Percentiles rank a stretch among this genome's conserved stretches.
These are phyloP conservation scores for Kitagawia praeruptora DNA, from an alignment of 129 eudicot species.

Conservation along the genomic window DNA sequence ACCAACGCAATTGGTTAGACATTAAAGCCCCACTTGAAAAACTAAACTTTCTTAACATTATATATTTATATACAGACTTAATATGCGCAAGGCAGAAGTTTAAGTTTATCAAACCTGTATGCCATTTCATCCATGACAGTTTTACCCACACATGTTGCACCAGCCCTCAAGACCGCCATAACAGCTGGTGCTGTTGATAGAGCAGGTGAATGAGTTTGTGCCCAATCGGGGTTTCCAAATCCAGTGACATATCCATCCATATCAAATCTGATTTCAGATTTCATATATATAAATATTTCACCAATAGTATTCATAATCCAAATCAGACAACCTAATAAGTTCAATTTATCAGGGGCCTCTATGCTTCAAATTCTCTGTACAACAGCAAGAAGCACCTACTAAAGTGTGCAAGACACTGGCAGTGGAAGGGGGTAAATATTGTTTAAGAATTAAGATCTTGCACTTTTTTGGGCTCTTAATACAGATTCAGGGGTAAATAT, in stretches of 20 bases:
- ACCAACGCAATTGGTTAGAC: not conserved
- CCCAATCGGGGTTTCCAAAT: conserved; percentile 92
- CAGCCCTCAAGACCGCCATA: conserved; percentile 44
- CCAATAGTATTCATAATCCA: not conserved
- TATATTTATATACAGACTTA: not conserved
- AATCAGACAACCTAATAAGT: not conserved
- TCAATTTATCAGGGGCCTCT: not conserved
- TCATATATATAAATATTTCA: not conserved
- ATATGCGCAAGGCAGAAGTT: not conserved
- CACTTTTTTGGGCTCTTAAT: not conserved
- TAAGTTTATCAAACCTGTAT: conserved; percentile 54
- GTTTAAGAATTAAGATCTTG: not conserved
- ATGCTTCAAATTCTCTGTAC: too few relatives aligned
- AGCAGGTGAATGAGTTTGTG: conserved; percentile 68
- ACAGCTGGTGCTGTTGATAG: conserved; percentile 73
- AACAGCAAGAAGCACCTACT: not conserved
- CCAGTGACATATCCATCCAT: conserved; percentile 78
- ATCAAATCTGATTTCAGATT: conserved; percentile 52
- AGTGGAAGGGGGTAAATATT: not conserved
- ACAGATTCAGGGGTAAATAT: too few relatives aligned
- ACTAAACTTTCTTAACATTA: too few relatives aligned
- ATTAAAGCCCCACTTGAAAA: too few relatives aligned
- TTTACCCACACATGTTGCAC: conserved; percentile 80
- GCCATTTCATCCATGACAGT: conserved; percentile 99
- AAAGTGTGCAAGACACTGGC: not conserved